Conservation (phyloP, 345 rosid species). For the Euphorbia lathyris region DNA sequence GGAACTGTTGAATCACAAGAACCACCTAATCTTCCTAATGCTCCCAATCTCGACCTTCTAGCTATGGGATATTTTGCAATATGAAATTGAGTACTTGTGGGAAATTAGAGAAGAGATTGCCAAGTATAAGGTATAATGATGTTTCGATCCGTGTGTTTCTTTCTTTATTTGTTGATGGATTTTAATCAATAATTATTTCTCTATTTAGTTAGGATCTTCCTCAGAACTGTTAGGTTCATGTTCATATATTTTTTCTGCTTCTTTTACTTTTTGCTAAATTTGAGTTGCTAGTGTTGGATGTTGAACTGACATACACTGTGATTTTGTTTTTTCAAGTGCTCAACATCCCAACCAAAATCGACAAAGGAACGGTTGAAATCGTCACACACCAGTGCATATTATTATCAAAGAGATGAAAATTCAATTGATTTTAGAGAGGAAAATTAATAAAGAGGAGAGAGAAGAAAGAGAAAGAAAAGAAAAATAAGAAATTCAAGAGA, state of each 20-base stretch:
- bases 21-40: no score
- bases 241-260: background rate
- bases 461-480: no score
- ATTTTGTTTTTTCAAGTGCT: slow-evolving; percentile 5
- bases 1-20: no score
- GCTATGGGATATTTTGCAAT: no score
- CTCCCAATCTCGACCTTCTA: no score
- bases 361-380: slow-evolving; percentile 30
- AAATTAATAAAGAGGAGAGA: no score
- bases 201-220: slow-evolving; percentile 12
- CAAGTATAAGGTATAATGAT: slow-evolving; percentile 20
- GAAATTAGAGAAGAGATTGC: slow-evolving; percentile 20
- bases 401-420: no score
- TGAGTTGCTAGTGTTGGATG: no score
- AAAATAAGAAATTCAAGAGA: no score
- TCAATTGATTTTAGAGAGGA: no score
- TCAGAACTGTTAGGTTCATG: slow-evolving; percentile 21
- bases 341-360: slow-evolving; percentile 25
- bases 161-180: background rate
- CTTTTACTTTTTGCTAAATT: no score
- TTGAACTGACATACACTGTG: background rate
- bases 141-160: background rate
- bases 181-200: background rate
- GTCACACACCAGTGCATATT: slow-evolving; percentile 23
- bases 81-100: no score